Base-by-base conservation (phyloP, 306 rosid genomes). In the Cucurbita maxima region DNA sequence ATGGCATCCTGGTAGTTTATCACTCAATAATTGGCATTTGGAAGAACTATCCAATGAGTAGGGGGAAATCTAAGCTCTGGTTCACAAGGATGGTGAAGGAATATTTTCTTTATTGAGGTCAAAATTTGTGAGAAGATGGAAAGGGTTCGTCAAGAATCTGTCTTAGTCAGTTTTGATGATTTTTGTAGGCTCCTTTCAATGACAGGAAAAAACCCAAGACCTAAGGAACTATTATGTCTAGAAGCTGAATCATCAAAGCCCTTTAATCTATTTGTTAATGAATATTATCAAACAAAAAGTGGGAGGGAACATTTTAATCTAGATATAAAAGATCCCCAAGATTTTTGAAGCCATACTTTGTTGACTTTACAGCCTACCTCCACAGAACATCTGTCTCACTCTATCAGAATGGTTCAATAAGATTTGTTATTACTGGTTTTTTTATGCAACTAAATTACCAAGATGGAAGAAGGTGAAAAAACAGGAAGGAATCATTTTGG, bases 281-380 rank as follows among this genome's bases (percentile, higher is more conserved):
- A 45, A 68, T 68, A 48, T 45, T 48, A 68, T 25, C 73, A 68
- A 68, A 68, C 73, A 68, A 41, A 64, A 41, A 68, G 73, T 68
- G 20, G 57, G 73, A 68, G 20, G 57, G 73, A 68, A 47, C 40
- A 68, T 68, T 15, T 45, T 8, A 45, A n/a, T 68, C 57, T 47
- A 68, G 56, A 68, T 25, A 68, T 68, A 45, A 47, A 68, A 68
- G 57, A 68, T 68, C 3, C 57, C 14, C 58, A 50, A 30, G 58
- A 69, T 13, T 14, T 48, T 30, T 48, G 0, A 36, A 48, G 8
- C 74, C 41, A 48, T 25, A 14, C 13, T 48, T 47, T 12, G 20
- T 14, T 15, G 44, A 25, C 4, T 47, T 44, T 11, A 47, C 40
- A 19, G 6, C 38, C 50, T 12, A 59, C 52, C 52, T 50, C n/a